Conservation (phyloP, 2,329 filamentous ascomycete genomes). For the Diaporthe caulivora region DNA sequence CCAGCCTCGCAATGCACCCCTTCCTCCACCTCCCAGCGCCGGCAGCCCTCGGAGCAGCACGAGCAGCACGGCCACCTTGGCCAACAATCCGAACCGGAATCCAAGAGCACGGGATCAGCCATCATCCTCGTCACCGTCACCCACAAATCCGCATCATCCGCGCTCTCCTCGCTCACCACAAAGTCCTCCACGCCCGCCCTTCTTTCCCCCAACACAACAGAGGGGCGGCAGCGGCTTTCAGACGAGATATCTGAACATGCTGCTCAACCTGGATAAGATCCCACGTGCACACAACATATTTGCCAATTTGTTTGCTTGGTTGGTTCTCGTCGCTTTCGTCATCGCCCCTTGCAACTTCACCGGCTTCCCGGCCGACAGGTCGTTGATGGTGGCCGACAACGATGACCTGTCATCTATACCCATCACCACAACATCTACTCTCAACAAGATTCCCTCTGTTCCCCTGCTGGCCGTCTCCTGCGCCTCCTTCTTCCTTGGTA, state of each 20-base stretch:
- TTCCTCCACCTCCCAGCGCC: constrained; percentile 35
- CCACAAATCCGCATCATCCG: constrained; percentile 8
- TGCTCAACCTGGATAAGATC: constrained; percentile 60
- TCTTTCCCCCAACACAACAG: constrained; percentile 25
- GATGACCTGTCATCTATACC: constrained; percentile 9
- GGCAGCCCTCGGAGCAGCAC: constrained; percentile 28
- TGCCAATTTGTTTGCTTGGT: constrained; percentile 59
- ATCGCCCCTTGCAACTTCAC: constrained; percentile 66
- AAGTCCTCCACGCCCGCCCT: not conserved
- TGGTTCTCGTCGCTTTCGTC: constrained; percentile 65
- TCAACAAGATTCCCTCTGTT: constrained; percentile 37
- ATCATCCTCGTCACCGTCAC: not conserved
- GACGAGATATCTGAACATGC: constrained; percentile 59
- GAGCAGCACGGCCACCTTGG: constrained; percentile 30
- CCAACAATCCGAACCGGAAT: constrained; percentile 19
- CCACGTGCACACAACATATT: constrained; percentile 60
- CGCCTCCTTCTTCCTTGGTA: constrained; percentile 56
- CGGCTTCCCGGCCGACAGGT: constrained; percentile 42
- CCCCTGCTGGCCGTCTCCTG: constrained; percentile 58
- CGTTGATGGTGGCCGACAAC: constrained; percentile 20
- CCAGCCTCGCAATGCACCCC: constrained; percentile 35
- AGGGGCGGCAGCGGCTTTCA: constrained; percentile 36
- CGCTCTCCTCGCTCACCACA: constrained; percentile 4
- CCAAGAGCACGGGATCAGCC: not conserved
- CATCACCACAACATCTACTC: constrained; percentile 26